Conservation (phyloP, 2,329 filamentous ascomycete genomes). For the Plenodomus lindquistii region DNA sequence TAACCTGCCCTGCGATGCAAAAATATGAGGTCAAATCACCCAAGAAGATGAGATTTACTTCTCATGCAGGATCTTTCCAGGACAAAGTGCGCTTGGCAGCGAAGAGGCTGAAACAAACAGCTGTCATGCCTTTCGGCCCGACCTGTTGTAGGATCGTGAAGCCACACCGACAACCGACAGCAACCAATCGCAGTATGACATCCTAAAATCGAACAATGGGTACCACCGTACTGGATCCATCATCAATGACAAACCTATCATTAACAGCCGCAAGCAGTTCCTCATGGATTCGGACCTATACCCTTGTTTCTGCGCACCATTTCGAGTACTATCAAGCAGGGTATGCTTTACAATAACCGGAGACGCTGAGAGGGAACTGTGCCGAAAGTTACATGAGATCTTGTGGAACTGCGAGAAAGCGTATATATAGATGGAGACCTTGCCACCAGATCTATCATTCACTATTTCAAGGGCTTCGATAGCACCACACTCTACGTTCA, state of each 20-base stretch:
- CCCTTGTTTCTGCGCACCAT: neutral
- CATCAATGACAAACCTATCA: neutral
- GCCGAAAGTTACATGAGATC: neutral
- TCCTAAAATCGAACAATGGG: neutral
- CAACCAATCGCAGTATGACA: neutral
- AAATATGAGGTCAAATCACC: neutral
- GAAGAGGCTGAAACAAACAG: neutral
- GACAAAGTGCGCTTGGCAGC: neutral
- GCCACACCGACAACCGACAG: slow-evolving; percentile 1
- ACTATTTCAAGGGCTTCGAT: neutral
- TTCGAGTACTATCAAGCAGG: neutral
- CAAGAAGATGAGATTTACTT: neutral
- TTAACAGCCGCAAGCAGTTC: neutral
- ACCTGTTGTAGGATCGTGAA: neutral
- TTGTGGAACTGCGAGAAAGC: neutral
- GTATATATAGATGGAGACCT: neutral
- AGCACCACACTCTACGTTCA: slow-evolving; percentile 1
- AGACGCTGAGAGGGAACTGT: neutral
- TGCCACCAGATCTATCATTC: slow-evolving; percentile 2
- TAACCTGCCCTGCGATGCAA: neutral
- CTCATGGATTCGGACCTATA: neutral
- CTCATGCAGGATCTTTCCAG: neutral
- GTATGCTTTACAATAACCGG: neutral
- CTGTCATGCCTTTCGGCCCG: slow-evolving; percentile 12
- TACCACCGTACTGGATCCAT: neutral